phyloP scores from a whole-genome alignment of 306 rosid genomes.

The Alnus glutinosa region DNA sequence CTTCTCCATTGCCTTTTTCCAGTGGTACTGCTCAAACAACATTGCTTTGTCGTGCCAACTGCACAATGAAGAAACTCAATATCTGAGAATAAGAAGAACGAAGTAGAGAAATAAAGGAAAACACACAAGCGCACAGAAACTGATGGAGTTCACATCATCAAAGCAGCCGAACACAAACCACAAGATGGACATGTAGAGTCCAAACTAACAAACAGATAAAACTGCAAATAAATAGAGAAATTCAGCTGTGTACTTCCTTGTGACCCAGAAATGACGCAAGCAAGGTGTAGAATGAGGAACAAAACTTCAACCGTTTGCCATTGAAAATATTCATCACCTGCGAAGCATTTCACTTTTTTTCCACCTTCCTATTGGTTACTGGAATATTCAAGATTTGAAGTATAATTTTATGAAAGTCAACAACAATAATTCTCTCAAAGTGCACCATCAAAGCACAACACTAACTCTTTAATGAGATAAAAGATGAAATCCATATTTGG shows the following conservation, averaged over 20 bases:
- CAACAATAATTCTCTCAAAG: neutral
- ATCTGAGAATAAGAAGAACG: neutral
- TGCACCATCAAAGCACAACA: neutral
- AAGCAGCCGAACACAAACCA: constrained; percentile 7
- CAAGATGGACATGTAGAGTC: neutral
- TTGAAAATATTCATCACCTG: neutral
- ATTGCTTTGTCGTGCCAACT: constrained; percentile 92
- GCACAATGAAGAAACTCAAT: constrained; percentile 31
- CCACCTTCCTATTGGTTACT: neutral
- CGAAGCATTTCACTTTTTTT: no score
- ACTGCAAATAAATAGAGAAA: constrained; percentile 17
- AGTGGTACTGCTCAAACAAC: constrained; percentile 82
- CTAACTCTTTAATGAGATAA: neutral
- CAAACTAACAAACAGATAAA: constrained; percentile 16
- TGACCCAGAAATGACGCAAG: neutral
- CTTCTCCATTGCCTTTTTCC: constrained; percentile 75
- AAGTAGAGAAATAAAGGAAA: constrained; percentile 2
- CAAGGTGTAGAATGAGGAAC: neutral
- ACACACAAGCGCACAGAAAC: neutral
- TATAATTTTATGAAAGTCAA: neutral
- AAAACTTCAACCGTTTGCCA: neutral
- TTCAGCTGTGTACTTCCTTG: neutral
- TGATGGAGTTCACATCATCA: neutral
- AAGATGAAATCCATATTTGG: neutral
- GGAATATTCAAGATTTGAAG: neutral